Percentiles rank a stretch among this genome's conserved stretches.
These are phyloP conservation scores for Ceratocystis destructans DNA, from an alignment of 2,329 filamentous ascomycete genomes.

Conservation along the genomic window DNA sequence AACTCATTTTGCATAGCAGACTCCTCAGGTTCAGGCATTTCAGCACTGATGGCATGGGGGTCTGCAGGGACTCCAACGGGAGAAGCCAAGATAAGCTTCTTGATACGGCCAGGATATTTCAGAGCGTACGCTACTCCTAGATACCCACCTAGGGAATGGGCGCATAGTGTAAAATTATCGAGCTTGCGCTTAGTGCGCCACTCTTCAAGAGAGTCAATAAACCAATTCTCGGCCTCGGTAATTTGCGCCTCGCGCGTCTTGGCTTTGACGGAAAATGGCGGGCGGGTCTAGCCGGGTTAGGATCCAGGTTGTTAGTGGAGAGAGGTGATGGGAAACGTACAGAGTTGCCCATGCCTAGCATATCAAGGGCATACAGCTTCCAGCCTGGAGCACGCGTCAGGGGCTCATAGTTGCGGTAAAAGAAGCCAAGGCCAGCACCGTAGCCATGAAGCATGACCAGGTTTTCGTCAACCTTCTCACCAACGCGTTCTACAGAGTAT, in stretches of 20 bases:
- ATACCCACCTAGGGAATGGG: slow-evolving; percentile 89
- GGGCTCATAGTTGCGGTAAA: slow-evolving; percentile 94
- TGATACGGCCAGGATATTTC: slow-evolving; percentile 87
- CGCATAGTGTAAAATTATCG: slow-evolving; percentile 83
- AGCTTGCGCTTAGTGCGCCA: slow-evolving; percentile 83
- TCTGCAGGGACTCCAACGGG: slow-evolving; percentile 92
- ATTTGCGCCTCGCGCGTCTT: slow-evolving; percentile 72
- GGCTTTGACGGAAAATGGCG: slow-evolving; percentile 69
- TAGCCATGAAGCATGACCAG: slow-evolving; percentile 96
- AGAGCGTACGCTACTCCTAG: slow-evolving; percentile 88
- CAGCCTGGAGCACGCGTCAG: slow-evolving; percentile 66
- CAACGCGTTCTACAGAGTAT: slow-evolving; percentile 74
- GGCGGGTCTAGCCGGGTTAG: slow-evolving; percentile 39
- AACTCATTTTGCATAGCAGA: slow-evolving; percentile 68
- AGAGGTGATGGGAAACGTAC: slow-evolving; percentile 15
- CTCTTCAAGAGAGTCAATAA: slow-evolving; percentile 89
- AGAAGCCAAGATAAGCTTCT: slow-evolving; percentile 90
- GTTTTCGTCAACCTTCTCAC: slow-evolving; percentile 67
- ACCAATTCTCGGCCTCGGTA: slow-evolving; percentile 84
- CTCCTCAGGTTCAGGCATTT: slow-evolving; percentile 61
- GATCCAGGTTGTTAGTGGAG: neutral
- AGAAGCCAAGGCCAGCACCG: slow-evolving; percentile 89
- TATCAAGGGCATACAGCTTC: slow-evolving; percentile 85
- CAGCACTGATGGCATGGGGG: slow-evolving; percentile 70
- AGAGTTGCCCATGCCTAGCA: slow-evolving; percentile 89